A percentile compares a stretch with the other conserved stretches of the same genome.
phyloP scores from a whole-genome alignment of 768 basidiomycete genomes.

The Pleurotus citrinopileatus region DNA sequence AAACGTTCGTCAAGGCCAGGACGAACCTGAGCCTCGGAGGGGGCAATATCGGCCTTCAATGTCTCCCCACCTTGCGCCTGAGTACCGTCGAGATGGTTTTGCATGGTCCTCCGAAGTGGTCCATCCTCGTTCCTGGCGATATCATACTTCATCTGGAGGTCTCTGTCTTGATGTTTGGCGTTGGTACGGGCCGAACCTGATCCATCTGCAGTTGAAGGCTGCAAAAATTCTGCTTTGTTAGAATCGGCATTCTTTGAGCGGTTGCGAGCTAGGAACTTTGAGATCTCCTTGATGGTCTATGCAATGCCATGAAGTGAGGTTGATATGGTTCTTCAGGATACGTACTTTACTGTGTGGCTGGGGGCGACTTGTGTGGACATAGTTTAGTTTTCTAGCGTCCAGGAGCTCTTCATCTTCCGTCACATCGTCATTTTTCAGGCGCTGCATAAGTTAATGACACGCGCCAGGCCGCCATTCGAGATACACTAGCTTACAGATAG shows the following conservation, averaged over 20 bases:
- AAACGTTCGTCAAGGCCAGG: constrained; percentile 66
- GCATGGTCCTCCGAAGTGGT: constrained; percentile 61
- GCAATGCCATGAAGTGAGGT: too few relatives aligned
- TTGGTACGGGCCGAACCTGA: constrained; percentile 74
- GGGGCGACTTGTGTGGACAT: constrained; percentile 48
- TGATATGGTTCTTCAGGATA: too few relatives aligned
- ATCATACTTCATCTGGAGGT: constrained; percentile 83
- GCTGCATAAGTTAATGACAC: neutral
- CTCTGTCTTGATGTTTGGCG: constrained; percentile 67
- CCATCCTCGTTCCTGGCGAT: constrained; percentile 85
- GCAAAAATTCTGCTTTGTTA: constrained; percentile 73
- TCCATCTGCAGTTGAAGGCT: constrained; percentile 29
- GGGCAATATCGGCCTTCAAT: constrained; percentile 1
- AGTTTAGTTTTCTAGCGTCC: constrained; percentile 69
- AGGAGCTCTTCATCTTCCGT: constrained; percentile 26
- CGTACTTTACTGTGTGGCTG: constrained; percentile 60
- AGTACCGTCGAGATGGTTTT: constrained; percentile 18
- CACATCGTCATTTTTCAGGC: constrained; percentile 11
- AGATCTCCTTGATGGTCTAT: constrained; percentile 70
- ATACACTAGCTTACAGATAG: constrained; percentile 41
- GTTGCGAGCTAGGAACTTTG: constrained; percentile 66
- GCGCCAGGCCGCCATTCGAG: too few relatives aligned
- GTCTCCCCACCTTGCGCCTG: constrained; percentile 11
- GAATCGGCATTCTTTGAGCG: constrained; percentile 73
- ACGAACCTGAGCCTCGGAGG: constrained; percentile 34